Percentiles rank a stretch among this genome's conserved stretches.
phyloP scores from a whole-genome alignment of 2,329 filamentous ascomycete genomes.

The Penicillium digitatum region DNA sequence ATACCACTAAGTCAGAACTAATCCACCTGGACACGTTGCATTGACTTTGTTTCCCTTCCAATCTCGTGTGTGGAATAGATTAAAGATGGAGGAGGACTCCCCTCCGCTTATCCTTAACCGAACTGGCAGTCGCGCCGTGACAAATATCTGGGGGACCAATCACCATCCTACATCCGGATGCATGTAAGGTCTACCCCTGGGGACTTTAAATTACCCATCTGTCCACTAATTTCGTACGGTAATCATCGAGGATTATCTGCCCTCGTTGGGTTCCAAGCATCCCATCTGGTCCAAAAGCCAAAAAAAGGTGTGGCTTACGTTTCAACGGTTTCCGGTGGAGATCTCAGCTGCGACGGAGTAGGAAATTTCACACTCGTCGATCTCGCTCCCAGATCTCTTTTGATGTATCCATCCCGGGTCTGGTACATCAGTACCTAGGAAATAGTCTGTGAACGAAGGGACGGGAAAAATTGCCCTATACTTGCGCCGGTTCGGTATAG shows the following conservation, averaged over 20 bases:
- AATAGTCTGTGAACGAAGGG: slow-evolving; percentile 12
- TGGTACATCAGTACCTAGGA: slow-evolving; percentile 15
- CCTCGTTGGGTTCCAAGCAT: background rate
- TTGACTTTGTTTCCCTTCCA: no score
- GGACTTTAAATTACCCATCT: background rate
- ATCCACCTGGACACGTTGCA: background rate
- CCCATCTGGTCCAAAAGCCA: slow-evolving; percentile 9
- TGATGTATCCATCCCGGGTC: slow-evolving; percentile 3
- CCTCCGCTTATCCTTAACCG: slow-evolving; percentile 17
- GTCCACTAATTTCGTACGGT: background rate
- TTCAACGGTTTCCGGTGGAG: slow-evolving; percentile 26
- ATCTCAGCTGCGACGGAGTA: slow-evolving; percentile 17
- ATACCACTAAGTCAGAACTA: background rate
- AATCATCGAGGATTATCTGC: no score
- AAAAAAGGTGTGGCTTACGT: slow-evolving; percentile 26
- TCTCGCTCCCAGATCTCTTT: slow-evolving; percentile 13
- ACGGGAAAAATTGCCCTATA: slow-evolving; percentile 18
- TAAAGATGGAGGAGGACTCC: slow-evolving; percentile 4
- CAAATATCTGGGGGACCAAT: slow-evolving; percentile 24
- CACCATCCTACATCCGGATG: background rate
- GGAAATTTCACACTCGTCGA: slow-evolving; percentile 18
- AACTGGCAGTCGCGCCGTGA: slow-evolving; percentile 18
- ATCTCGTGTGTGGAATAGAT: slow-evolving; percentile 20
- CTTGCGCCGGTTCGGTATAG: background rate
- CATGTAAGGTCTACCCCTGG: slow-evolving; percentile 1